Conservation (phyloP, 371 early-diverging fungal genomes). For the Mortierella sp. region DNA sequence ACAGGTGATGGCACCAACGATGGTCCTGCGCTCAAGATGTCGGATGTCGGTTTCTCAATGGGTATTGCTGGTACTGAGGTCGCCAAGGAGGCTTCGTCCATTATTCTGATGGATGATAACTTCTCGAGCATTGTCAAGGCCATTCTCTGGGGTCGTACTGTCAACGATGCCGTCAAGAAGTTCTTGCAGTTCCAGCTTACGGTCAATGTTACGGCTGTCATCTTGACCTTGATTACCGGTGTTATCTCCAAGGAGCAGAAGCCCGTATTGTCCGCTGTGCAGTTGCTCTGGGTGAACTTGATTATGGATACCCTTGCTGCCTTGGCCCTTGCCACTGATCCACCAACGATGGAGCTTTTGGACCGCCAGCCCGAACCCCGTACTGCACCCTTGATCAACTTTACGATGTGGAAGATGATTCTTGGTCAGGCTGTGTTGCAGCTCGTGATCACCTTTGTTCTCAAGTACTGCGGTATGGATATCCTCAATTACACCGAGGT, state of each 20-base stretch:
- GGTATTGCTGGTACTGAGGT: slow-evolving; percentile 87
- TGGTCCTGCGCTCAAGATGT: slow-evolving; percentile 81
- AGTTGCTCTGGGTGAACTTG: slow-evolving; percentile 84
- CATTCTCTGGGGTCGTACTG: slow-evolving; percentile 83
- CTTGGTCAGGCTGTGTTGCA: slow-evolving; percentile 72
- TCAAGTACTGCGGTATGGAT: slow-evolving; percentile 62
- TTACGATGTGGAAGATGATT: slow-evolving; percentile 82
- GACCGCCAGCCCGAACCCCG: slow-evolving; percentile 69
- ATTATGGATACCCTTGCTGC: slow-evolving; percentile 88
- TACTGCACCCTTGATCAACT: slow-evolving; percentile 70
- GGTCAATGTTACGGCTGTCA: slow-evolving; percentile 79
- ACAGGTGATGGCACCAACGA: slow-evolving; percentile 89
- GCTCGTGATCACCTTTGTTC: slow-evolving; percentile 60
- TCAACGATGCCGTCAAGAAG: slow-evolving; percentile 83
- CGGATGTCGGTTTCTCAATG: slow-evolving; percentile 88
- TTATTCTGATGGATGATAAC: slow-evolving; percentile 85
- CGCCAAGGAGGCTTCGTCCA: slow-evolving; percentile 83
- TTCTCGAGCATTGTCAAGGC: slow-evolving; percentile 82
- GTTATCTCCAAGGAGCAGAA: slow-evolving; percentile 58
- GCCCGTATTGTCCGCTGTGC: slow-evolving; percentile 76
- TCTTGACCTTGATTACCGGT: slow-evolving; percentile 72
- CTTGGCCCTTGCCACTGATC: slow-evolving; percentile 80
- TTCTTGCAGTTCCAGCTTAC: slow-evolving; percentile 86
- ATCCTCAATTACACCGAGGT: slow-evolving; percentile 51
- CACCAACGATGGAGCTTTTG: slow-evolving; percentile 72